These are phyloP conservation scores for Colletotrichum cereale DNA, from an alignment of 2,329 filamentous ascomycete species.

Conservation along the genomic window DNA sequence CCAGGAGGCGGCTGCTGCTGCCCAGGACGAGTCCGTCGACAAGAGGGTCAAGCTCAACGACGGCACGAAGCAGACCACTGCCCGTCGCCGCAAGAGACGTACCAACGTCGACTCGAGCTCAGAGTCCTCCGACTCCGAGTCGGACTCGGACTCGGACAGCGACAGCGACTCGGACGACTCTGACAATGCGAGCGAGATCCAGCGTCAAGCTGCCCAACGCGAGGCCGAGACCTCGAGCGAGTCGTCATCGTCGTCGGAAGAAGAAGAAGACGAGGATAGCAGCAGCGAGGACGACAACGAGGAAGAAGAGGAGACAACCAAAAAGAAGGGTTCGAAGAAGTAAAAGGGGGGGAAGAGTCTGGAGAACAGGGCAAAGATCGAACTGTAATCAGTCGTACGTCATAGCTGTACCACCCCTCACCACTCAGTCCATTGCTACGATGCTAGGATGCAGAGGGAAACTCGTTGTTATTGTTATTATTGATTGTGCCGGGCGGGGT, in stretches of 20 bases:
- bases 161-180: slow-evolving; percentile 44
- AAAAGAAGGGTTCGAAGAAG: slow-evolving; percentile 18
- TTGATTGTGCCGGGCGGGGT: slow-evolving; percentile 1
- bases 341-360: not conserved
- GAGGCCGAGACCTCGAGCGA: slow-evolving; percentile 55
- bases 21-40: slow-evolving; percentile 46
- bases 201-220: slow-evolving; percentile 48
- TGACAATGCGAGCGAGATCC: slow-evolving; percentile 52
- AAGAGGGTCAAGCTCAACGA: slow-evolving; percentile 61
- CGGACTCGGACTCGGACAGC: slow-evolving; percentile 44
- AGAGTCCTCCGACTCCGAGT: slow-evolving; percentile 51
- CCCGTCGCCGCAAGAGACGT: slow-evolving; percentile 65
- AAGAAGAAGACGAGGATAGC: slow-evolving; percentile 50
- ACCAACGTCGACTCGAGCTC: slow-evolving; percentile 55
- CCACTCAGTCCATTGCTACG: not conserved
- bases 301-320: slow-evolving; percentile 44
- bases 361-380: not conserved
- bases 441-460: slow-evolving; percentile 23
- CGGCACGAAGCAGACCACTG: slow-evolving; percentile 59
- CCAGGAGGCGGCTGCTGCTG: slow-evolving; percentile 43
- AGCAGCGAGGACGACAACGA: slow-evolving; percentile 46
- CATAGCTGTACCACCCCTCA: slow-evolving; percentile 11
- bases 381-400: not conserved
- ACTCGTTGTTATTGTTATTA: slow-evolving; percentile 14
- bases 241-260: slow-evolving; percentile 57